Base-by-base conservation (phyloP, 768 basidiomycete species). In the Scleroderma bovista region DNA sequence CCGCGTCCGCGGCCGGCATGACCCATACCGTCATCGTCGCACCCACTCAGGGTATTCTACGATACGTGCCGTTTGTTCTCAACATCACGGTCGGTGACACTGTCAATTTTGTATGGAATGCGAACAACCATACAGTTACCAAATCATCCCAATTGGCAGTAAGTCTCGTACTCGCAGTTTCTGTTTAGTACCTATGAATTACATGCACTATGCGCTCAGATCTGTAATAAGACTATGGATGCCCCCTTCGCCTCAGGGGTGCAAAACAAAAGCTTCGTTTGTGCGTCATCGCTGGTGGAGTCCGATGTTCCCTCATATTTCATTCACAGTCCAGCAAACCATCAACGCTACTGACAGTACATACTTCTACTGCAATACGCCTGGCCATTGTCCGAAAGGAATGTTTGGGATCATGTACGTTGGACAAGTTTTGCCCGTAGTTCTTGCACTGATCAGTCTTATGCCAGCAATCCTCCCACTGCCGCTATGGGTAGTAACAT, bases 71-170 rank as follows among this genome's bases (percentile, higher is more conserved):
- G 31, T 87, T 86, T 68, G 80, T 81, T 22, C 65, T 84, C 55
- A 86, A 88, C 60, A 87, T 84, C 5, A 80, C 83, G 29, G 78
- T 83, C 51, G 88, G 88, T 48, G 87, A 89, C 67, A 87, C 84
- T 58, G 65, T 91, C 69, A 71, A 74, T 63, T 90, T 82, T 73
- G 72, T 82, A 68, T 92, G 88, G 88, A 76, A 77, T 48, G 87
- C 84, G 46, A 79, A 85, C 72, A 79, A 78, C 61, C 88, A 89
- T 74, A 90, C 87, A 29, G 89, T 90, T 59, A 91, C 89, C 57
- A 86, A 89, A 73, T 80, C 80, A 16, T 87, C 86, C 0, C 61
- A 72, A 41, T 74, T 88, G 51, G 61, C 69, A 3, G 55, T 56
- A 47, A 56, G 36, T 44, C 11, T 12, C n/a, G n/a, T n/a, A n/a